Base-by-base conservation (phyloP, 441 rosid species). In the Euphorbia corollata region DNA sequence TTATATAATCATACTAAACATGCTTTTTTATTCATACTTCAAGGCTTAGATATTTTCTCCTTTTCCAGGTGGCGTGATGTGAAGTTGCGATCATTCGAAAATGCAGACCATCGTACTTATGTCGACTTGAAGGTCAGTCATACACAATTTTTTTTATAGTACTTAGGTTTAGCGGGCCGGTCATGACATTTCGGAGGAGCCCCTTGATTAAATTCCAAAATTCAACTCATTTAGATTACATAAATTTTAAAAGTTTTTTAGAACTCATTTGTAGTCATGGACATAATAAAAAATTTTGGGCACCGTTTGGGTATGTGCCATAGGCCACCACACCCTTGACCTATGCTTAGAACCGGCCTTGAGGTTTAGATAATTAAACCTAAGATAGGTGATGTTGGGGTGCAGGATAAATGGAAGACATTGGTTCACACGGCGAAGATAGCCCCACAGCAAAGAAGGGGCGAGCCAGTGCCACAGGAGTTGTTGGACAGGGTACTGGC, bases 321-420 rank as follows among this genome's bases (percentile, higher is more conserved):
- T 27, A 27, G 32, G 32, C 1, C 32, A 4, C 4, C 4, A 4
- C 32, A 27, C 1, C 4, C 32, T 4, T 27, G 4, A 27, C 32
- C 32, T 4, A 27, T 27, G 32, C 32, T 27, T 1, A 27, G 32
- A n/a, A n/a, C n/a, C n/a, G n/a, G n/a, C n/a, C n/a, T n/a, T n/a
- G n/a, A 27, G 32, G 32, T 27, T 27, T 27, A 27, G 41, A 38
- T 8, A 41, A 9, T 11, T 1, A 2, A 41, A 41, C 0, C 8
- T 41, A 41, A 41, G 2, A 41, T 1, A 41, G 11, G 47, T 41
- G 41, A 61, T 68, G 34, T 48, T 57, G 53, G 53, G 59, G 27
- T 67, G 53, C 83, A 90, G 97, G 94, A 92, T 64, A 92, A 90
- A 71, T 95, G 98, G 97, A 92, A 92, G 81, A 90, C 96, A 9